Conservation (phyloP, 2,329 filamentous ascomycete genomes). For the Trichoderma gracile region DNA sequence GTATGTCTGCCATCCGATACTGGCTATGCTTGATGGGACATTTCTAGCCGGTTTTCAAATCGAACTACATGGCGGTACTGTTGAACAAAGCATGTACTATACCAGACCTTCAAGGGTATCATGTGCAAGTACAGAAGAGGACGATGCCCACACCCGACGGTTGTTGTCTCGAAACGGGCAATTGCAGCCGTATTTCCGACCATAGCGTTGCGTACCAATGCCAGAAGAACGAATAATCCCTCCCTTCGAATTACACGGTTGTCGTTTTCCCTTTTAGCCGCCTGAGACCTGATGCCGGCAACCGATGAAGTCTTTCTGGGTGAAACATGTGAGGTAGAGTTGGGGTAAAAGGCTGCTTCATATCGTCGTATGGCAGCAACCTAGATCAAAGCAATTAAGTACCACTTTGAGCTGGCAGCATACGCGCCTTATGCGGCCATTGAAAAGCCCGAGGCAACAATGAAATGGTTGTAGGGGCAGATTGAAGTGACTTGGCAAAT, state of each 20-base stretch:
- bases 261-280: constrained; percentile 21
- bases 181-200: not conserved
- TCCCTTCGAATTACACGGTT: not conserved
- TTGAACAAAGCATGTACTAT: constrained; percentile 32
- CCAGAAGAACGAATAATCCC: not conserved
- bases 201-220: not conserved
- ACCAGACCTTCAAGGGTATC: not conserved
- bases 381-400: too few relatives aligned
- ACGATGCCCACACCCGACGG: not conserved
- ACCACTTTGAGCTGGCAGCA: too few relatives aligned
- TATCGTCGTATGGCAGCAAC: not conserved
- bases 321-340: not conserved
- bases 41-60: too few relatives aligned
- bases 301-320: not conserved
- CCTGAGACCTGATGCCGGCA: not conserved
- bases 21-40: constrained; percentile 29
- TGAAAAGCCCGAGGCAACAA: too few relatives aligned
- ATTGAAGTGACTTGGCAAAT: too few relatives aligned
- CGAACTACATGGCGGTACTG: too few relatives aligned
- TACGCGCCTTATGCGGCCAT: too few relatives aligned
- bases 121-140: too few relatives aligned
- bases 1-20: constrained; percentile 35
- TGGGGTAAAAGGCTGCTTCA: not conserved
- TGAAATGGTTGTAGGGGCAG: too few relatives aligned
- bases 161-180: not conserved